Evolutionary conservation across 2,329 filamentous ascomycete species (phyloP), one percentile per base, ranked within the genome.

Genomic region (Talaromyces sp.): DNA sequence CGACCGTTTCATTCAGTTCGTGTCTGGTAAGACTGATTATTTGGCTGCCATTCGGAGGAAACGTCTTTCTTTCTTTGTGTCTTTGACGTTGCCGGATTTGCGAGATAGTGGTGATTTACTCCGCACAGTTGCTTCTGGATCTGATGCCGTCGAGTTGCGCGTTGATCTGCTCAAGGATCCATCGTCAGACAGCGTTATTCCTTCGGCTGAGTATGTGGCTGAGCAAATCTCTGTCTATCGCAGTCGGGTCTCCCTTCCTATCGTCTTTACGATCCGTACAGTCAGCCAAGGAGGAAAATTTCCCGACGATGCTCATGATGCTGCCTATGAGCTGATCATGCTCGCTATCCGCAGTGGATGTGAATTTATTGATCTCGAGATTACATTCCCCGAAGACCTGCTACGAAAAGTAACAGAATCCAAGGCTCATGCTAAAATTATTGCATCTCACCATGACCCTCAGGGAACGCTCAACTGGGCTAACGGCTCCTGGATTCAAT

Each of bases 381-480:
- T 98, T 77, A 90, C 91, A 0, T 89, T 93, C 75, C 89, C 92
- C 0, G 86, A 91, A 58, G 80, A 87, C n/a, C 81, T 96, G 37
- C 82, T 97, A 33, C 84, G 88, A 52, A 80, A 84, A 14, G 82
- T 96, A 3, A 82, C 85, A 0, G 85, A 88, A 61, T 85, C 82
- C 66, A 89, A 91, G 73, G 88, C 88, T 2, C 83, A 84, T 67
- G 92, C 91, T 1, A 89, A 87, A 65, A 90, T 99, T 71, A 96
- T 99, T 69, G 92, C 93, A 8, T 99, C 95, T 0, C 93, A 99
- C 74, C 95, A 99, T 74, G 95, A 99, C 73, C 91, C 92, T 0
- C 79, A 84, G 62, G 89, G 89, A 8, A 81, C 83, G 23, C 81
- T 98, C 18, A 93, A 91, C 1, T 99, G 95, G 95, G 87, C 83